Evolutionary conservation across 257 asterid genomes (phyloP), one percentile per base, ranked within the genome.

Genomic region (Gardenia jasminoides): DNA sequence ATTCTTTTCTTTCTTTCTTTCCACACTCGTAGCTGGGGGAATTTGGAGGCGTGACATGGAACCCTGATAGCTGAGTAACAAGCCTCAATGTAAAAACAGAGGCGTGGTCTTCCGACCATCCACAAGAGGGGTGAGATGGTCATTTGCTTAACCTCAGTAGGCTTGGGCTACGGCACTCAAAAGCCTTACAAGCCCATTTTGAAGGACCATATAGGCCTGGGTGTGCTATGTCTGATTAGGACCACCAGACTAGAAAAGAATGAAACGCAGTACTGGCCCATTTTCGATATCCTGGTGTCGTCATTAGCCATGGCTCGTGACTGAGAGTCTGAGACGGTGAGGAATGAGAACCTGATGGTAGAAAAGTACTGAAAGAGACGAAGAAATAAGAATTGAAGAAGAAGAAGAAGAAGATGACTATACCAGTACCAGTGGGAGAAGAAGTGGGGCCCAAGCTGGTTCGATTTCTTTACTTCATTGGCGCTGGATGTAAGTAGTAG

Each of bases 381-480:
- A 24, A 47, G 77, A 62, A 17, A 72, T 52, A 79, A 54, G 78
- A 70, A 33, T 70, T 70, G 59, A 86, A 81, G 26, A 66, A 50
- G 76, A 59, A 7, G 47, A 28, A 33, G 68, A 16, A 26, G 74
- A 54, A 58, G 76, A 72, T 73, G 80, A 83, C 75, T 58, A 83
- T 81, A 4, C 83, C 92, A 48, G 80, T 84, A 16, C 83, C 92
- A 30, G 76, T 83, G 24, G 90, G 92, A 48, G 92, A 88, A 80
- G 90, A 83, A 70, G 94, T 83, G 20, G 88, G 67, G 13, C 87
- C 93, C 36, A 91, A 91, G 83, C 70, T 91, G 73, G 50, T 67
- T 50, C 86, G 95, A 15, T 85, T 89, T 67, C 86, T 90, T 67
- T 90, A 81, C 84, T 90, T 90, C 83, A 86, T 85, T 80, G 90